phyloP scores from a whole-genome alignment of 73 alveolate genomes.

The Paramecium pentaurelia region DNA sequence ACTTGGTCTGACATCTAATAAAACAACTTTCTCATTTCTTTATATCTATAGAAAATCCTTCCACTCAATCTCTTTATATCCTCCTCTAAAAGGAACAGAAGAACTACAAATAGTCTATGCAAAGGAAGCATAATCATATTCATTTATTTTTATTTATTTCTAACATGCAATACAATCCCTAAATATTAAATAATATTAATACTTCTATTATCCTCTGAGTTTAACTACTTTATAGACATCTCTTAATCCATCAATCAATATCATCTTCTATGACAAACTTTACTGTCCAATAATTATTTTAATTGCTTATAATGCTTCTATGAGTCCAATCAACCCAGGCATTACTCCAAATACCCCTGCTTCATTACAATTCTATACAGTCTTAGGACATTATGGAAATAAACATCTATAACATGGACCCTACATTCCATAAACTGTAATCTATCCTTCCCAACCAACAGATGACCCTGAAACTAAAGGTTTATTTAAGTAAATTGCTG shows the following conservation, averaged over 20 bases:
- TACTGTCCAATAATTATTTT: slow-evolving; percentile 79
- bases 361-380: slow-evolving; percentile 82
- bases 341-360: slow-evolving; percentile 94
- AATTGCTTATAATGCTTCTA: slow-evolving; percentile 86
- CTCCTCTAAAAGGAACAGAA: not conserved
- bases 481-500: slow-evolving; percentile 79
- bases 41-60: slow-evolving; percentile 7
- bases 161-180: not conserved
- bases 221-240: slow-evolving; percentile 76
- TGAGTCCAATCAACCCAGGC: slow-evolving; percentile 88
- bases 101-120: not conserved
- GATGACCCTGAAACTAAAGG: slow-evolving; percentile 92
- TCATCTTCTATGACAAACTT: slow-evolving; percentile 71
- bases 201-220: slow-evolving; percentile 72
- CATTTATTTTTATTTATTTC: not conserved
- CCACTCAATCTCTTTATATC: slow-evolving; percentile 37
- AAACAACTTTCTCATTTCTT: slow-evolving; percentile 52
- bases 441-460: slow-evolving; percentile 91
- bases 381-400: slow-evolving; percentile 88
- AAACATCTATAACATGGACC: slow-evolving; percentile 96
- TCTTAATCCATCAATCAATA: slow-evolving; percentile 86
- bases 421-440: slow-evolving; percentile 81
- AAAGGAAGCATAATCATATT: slow-evolving; percentile 50
- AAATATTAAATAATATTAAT: not conserved
- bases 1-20: slow-evolving; percentile 75